Evolutionary conservation across 768 basidiomycete genomes (phyloP).

Genomic region (Bullera alba): DNA sequence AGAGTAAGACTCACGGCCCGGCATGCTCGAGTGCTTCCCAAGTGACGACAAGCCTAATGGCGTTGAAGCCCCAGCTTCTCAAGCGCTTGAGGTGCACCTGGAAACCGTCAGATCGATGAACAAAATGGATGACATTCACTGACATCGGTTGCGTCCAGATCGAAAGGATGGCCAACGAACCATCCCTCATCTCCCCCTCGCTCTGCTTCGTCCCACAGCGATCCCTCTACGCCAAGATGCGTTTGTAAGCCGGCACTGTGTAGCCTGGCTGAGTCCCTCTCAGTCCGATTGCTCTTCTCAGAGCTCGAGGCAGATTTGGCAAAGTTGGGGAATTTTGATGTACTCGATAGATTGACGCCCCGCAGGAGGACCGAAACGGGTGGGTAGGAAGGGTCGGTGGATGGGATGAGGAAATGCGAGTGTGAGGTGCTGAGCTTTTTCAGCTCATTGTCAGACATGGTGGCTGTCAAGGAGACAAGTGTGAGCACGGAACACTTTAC

Average conservation of each 20-base stretch:
- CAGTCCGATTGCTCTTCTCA: not conserved
- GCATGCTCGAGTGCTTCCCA: slow-evolving; percentile 94
- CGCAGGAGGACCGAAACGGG: slow-evolving; percentile 64
- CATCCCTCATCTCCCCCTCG: slow-evolving; percentile 55
- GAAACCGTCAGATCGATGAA: slow-evolving; percentile 47
- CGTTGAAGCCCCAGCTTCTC: slow-evolving; percentile 87
- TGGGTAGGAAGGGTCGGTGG: slow-evolving; percentile 50
- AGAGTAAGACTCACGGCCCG: slow-evolving; percentile 69
- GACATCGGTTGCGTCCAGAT: slow-evolving; percentile 61
- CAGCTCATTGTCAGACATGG: too few relatives aligned
- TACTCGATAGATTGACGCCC: slow-evolving; percentile 90
- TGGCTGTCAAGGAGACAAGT: too few relatives aligned
- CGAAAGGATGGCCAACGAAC: slow-evolving; percentile 71
- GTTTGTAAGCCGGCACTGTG: slow-evolving; percentile 48
- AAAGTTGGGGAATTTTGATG: slow-evolving; percentile 67
- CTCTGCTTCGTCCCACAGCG: slow-evolving; percentile 77
- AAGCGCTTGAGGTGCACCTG: slow-evolving; percentile 81
- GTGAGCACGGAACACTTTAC: too few relatives aligned
- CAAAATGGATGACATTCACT: slow-evolving; percentile 17
- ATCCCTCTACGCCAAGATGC: slow-evolving; percentile 64
- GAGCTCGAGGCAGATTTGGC: not conserved
- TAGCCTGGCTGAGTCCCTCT: slow-evolving; percentile 16
- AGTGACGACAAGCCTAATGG: slow-evolving; percentile 70
- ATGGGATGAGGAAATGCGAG: slow-evolving; percentile 19
- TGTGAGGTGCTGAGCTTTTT: slow-evolving; percentile 12